phyloP scores from a whole-genome alignment of 495 filamentous ascomycete genomes.

The Aspergillus mulundensis region DNA sequence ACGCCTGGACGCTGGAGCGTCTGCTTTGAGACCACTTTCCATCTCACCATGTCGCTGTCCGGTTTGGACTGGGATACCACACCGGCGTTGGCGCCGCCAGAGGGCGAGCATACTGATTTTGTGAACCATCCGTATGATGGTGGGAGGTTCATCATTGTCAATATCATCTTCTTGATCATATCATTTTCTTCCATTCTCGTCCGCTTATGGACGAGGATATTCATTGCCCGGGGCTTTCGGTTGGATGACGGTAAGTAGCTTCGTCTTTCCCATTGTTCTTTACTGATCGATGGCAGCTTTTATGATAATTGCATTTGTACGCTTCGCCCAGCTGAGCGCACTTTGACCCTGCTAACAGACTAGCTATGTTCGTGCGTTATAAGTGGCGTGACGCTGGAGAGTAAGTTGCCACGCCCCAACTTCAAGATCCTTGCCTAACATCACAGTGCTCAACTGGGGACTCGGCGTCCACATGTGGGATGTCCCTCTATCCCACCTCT shows the following conservation, averaged over 20 bases:
- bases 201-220: conserved; percentile 33
- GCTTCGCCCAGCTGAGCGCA: not conserved
- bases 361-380: conserved; percentile 24
- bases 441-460: conserved; percentile 15
- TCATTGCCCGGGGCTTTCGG: conserved; percentile 32
- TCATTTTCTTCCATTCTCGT: conserved; percentile 27
- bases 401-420: conserved; percentile 11
- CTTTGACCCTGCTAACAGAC: conserved; percentile 3
- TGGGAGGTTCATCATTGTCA: conserved; percentile 24
- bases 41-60: conserved; percentile 15
- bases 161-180: conserved; percentile 29
- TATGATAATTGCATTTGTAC: conserved; percentile 30
- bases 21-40: not conserved
- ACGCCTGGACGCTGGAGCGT: not conserved
- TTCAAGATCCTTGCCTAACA: not conserved
- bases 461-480: conserved; percentile 15
- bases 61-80: conserved; percentile 11
- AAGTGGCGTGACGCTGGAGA: conserved; percentile 25
- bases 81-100: conserved; percentile 31
- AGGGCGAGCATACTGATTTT: conserved; percentile 32
- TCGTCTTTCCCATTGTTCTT: not conserved
- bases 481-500: conserved; percentile 6
- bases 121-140: conserved; percentile 22
- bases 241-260: conserved; percentile 37
- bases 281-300: conserved; percentile 17